A percentile compares a stretch with the other conserved stretches of the same genome.
These are phyloP conservation scores for Lactarius hatsudake DNA, from an alignment of 768 basidiomycete genomes.

Conservation along the genomic window DNA sequence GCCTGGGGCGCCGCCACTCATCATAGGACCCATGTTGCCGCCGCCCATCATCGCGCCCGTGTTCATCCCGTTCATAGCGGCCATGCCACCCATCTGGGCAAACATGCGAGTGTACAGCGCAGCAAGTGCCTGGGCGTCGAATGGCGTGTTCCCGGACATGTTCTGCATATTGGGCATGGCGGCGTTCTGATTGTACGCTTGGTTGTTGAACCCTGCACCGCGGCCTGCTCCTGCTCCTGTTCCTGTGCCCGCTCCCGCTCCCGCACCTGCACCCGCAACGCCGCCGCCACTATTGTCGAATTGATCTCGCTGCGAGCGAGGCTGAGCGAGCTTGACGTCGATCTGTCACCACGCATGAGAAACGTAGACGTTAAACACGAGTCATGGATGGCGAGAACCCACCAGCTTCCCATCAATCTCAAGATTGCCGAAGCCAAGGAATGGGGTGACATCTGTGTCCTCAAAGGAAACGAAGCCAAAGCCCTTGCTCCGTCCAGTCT, in stretches of 20 bases:
- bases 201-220: slow-evolving; percentile 37
- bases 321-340: slow-evolving; percentile 93
- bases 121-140: slow-evolving; percentile 90
- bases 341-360: slow-evolving; percentile 51
- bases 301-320: slow-evolving; percentile 71
- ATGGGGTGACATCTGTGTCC: slow-evolving; percentile 79
- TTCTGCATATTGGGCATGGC: slow-evolving; percentile 28
- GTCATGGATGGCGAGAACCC: slow-evolving; percentile 33
- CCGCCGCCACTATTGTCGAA: slow-evolving; percentile 24
- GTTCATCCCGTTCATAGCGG: slow-evolving; percentile 49
- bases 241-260: neutral
- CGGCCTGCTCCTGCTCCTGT: slow-evolving; percentile 17
- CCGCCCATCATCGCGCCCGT: slow-evolving; percentile 36
- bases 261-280: neutral
- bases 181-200: slow-evolving; percentile 38
- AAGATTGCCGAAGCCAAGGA: slow-evolving; percentile 80
- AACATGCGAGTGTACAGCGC: slow-evolving; percentile 94
- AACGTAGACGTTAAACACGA: neutral
- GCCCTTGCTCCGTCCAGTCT: slow-evolving; percentile 89
- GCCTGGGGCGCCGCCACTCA: slow-evolving; percentile 35
- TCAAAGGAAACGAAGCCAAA: slow-evolving; percentile 97
- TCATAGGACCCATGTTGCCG: slow-evolving; percentile 28
- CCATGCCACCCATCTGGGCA: slow-evolving; percentile 49
- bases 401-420: slow-evolving; percentile 93
- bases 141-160: slow-evolving; percentile 44